Evolutionary conservation across 1,284 basidiomycete genomes (phyloP).

Genomic region (Coriolopsis trogii): DNA sequence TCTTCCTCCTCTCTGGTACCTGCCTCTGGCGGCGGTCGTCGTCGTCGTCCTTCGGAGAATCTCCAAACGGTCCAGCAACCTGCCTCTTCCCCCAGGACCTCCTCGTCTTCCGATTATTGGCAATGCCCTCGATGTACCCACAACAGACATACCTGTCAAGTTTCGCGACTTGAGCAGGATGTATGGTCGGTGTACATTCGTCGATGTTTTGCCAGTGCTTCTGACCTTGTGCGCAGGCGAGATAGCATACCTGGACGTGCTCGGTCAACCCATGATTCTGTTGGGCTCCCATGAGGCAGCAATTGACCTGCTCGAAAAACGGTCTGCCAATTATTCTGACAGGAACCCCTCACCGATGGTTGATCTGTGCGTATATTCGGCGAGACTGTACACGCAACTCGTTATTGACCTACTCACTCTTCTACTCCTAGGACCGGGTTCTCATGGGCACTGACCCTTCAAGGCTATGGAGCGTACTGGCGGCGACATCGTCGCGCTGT

Average conservation of each 20-base stretch:
- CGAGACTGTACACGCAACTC: background rate
- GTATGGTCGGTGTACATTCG: background rate
- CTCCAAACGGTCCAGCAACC: background rate
- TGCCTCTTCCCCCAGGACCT: constrained; percentile 9
- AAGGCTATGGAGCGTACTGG: constrained; percentile 15
- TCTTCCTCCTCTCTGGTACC: too few species aligned
- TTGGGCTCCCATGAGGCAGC: constrained; percentile 11
- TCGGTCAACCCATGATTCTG: constrained; percentile 15
- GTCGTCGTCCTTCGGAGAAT: background rate
- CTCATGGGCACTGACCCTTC: constrained; percentile 13
- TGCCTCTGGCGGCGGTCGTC: too few species aligned
- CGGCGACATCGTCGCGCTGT: constrained; percentile 10
- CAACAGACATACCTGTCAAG: background rate
- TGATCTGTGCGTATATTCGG: constrained; percentile 10
- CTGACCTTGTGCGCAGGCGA: constrained; percentile 9
- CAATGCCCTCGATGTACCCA: constrained; percentile 1
- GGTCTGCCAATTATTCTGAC: constrained; percentile 17
- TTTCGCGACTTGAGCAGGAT: background rate
- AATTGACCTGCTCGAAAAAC: constrained; percentile 24
- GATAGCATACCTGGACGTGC: constrained; percentile 11
- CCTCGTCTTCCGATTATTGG: constrained; percentile 5
- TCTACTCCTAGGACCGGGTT: constrained; percentile 14
- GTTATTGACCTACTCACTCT: background rate
- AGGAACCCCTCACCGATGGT: constrained; percentile 8
- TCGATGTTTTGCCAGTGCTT: background rate